Evolutionary conservation across 1,139 yeast genomes (phyloP).

Genomic region (Geotrichum macrosporum): DNA sequence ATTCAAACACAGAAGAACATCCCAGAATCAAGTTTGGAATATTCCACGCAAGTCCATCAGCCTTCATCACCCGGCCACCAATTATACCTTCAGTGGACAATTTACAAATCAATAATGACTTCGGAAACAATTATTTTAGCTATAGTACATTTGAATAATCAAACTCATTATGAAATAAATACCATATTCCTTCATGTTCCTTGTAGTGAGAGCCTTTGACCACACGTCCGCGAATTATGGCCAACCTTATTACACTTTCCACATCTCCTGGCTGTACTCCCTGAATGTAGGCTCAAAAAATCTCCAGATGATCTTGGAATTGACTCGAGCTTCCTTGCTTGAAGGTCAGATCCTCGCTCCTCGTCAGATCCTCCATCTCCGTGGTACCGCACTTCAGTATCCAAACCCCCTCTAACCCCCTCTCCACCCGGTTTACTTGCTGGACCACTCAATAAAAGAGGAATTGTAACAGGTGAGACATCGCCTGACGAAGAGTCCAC

Average conservation of each 20-base stretch:
- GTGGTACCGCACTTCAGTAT: not conserved
- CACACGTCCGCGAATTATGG: conserved; percentile 22
- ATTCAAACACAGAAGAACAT: too few species aligned
- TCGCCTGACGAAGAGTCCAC: not conserved
- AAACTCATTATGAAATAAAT: too few species aligned
- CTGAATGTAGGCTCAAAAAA: not conserved
- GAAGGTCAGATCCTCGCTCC: not conserved
- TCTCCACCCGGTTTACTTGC: not conserved
- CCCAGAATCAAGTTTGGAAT: too few species aligned
- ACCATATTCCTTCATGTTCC: too few species aligned
- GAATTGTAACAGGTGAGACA: not conserved
- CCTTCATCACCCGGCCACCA: too few species aligned
- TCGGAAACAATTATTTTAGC: too few species aligned
- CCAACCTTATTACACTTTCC: conserved; percentile 23
- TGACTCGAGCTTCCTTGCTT: not conserved
- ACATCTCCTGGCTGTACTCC: conserved; percentile 16
- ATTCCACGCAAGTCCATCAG: too few species aligned
- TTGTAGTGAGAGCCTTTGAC: conserved; percentile 20
- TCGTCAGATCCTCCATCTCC: not conserved
- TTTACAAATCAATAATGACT: too few species aligned
- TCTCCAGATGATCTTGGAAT: not conserved
- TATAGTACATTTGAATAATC: too few species aligned
- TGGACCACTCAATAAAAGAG: not conserved
- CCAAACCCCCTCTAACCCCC: not conserved
- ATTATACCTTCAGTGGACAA: too few species aligned